These are phyloP conservation scores for California macrophylla DNA, from an alignment of 441 rosid species.

Conservation along the genomic window DNA sequence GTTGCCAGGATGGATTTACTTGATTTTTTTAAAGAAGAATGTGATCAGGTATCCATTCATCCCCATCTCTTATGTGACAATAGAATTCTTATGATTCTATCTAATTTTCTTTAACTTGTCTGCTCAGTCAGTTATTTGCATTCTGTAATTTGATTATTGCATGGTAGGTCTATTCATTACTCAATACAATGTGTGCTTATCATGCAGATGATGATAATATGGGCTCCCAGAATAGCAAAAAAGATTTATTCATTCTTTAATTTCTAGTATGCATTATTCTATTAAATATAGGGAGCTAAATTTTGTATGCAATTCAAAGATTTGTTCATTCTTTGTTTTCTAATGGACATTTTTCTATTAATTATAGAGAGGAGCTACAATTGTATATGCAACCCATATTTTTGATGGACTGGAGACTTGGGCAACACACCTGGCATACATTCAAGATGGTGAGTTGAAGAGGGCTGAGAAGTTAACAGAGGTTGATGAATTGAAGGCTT, in stretches of 20 bases:
- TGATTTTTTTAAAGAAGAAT: conserved; percentile 61
- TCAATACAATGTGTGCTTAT: not conserved
- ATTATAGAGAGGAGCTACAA: conserved; percentile 56
- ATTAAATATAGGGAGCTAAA: not conserved
- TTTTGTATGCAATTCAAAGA: not conserved
- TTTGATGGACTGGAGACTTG: conserved; percentile 65
- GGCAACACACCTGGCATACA: conserved; percentile 69
- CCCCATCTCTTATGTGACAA: not conserved
- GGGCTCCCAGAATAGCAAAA: not conserved
- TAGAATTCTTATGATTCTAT: not conserved
- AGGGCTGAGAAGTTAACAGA: conserved; percentile 48
- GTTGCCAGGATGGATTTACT: conserved; percentile 68
- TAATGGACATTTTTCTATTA: not conserved
- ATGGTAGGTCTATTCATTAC: not conserved
- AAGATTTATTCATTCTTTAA: not conserved
- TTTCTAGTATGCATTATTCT: not conserved
- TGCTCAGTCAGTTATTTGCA: conserved; percentile 7
- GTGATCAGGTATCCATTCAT: conserved; percentile 42
- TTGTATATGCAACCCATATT: conserved; percentile 64
- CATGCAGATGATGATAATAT: not conserved
- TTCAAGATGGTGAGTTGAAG: conserved; percentile 68
- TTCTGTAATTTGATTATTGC: not conserved
- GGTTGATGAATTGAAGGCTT: conserved; percentile 45
- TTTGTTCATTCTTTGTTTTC: not conserved
- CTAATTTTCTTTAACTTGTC: not conserved